Base-by-base conservation (phyloP, 2,329 filamentous ascomycete species). In the Ophiostoma ips region DNA sequence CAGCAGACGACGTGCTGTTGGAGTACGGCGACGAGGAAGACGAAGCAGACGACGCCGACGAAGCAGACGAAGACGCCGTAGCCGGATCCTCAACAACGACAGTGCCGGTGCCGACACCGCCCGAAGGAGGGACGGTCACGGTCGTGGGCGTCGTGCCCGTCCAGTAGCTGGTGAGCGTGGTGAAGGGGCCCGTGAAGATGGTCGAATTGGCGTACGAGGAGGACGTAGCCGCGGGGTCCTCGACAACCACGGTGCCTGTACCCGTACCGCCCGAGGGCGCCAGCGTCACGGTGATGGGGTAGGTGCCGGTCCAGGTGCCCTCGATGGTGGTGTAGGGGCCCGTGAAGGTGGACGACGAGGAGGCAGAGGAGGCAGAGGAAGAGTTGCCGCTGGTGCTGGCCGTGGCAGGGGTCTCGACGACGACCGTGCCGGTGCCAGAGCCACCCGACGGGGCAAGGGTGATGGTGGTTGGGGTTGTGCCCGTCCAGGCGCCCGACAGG, bases 401-500 rank as follows among this genome's bases (percentile, higher is more conserved):
- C n/a, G n/a, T n/a, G n/a, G n/a, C n/a, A n/a, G 24, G 33, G 1
- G 36, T 34, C 51, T 56, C 51, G 2, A 56, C 44, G 8, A 56
- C 54, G 5, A 56, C 50, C 0, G 55, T 56, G 10, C 55, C 55
- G 7, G 51, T 37, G 1, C 38, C 35, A 33, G 12, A 50, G 12
- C 46, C 50, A 21, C 53, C 48, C 3, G 44, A 19, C 4, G 54
- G 56, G 3, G 51, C 40, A 5, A 56, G 28, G 8, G 55, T 55
- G 2, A 56, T 30, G 0, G 55, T 57, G 11, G 54, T 37, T 3
- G 54, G 46, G 2, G 45, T 43, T 1, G 53, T 47, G 4, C 55
- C 57, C 2, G 46, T 50, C 33, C 51, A 55, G n/a, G 35, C 33
- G n/a, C 51, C 55, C 4, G 54, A 56, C 11, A 56, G 50, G 21